phyloP scores from a whole-genome alignment of 352 stramenopile species.

The Pythium dissotocum region DNA sequence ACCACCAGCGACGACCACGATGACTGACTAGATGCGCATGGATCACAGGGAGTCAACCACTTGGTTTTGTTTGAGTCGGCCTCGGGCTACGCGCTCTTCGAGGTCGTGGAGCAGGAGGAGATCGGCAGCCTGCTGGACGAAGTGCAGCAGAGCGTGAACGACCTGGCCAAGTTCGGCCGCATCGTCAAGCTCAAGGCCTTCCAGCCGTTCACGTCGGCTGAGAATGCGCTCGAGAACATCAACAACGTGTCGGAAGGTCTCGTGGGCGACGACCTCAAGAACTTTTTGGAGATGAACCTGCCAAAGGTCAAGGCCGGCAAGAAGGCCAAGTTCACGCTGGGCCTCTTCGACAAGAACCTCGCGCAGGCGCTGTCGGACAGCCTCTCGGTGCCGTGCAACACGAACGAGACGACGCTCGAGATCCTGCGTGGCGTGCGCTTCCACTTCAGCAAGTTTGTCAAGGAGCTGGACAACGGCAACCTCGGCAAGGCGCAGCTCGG shows the following conservation, averaged over 20 bases:
- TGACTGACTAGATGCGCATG: constrained; percentile 2
- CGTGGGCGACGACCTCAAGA: constrained; percentile 92
- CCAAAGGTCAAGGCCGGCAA: constrained; percentile 95
- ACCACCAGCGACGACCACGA: neutral
- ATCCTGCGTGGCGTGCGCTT: constrained; percentile 96
- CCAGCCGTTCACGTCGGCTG: constrained; percentile 97
- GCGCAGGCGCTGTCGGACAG: constrained; percentile 95
- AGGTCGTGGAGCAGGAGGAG: constrained; percentile 98
- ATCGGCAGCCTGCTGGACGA: constrained; percentile 89
- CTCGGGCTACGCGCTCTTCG: constrained; percentile 98
- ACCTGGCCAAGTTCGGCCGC: constrained; percentile 95
- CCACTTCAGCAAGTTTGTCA: constrained; percentile 98
- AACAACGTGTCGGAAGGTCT: constrained; percentile 98
- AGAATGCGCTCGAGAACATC: constrained; percentile 99
- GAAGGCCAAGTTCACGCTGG: constrained; percentile 89
- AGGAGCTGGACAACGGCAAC: constrained; percentile 95
- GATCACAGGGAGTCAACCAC: constrained; percentile 59
- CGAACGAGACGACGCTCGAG: constrained; percentile 97
- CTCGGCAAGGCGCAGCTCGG: constrained; percentile 98
- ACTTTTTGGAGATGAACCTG: constrained; percentile 99
- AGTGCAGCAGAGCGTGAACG: constrained; percentile 92
- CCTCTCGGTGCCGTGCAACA: constrained; percentile 93
- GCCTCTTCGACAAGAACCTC: constrained; percentile 93
- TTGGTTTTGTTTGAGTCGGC: constrained; percentile 97
- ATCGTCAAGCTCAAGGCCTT: constrained; percentile 99